Evolutionary conservation across 441 rosid genomes (phyloP), one percentile per base, ranked within the genome.

Genomic region (Pelargonium myrrhifolium): DNA sequence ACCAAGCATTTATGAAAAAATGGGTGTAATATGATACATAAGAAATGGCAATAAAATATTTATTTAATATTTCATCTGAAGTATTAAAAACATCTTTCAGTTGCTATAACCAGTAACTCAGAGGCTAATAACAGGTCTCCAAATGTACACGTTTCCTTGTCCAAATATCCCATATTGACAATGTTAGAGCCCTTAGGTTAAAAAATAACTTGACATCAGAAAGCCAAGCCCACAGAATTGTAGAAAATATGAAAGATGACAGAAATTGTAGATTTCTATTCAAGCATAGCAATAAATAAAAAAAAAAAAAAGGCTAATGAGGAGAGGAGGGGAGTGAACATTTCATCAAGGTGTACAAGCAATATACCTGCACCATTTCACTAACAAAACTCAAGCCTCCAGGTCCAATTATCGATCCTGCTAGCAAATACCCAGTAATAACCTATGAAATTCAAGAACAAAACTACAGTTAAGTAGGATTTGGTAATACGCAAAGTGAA

Each of bases 311-410:
- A n/a, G 15, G n/a, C 39, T 60, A 6, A 60, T 11, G 22, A 56
- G n/a, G 26, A 56, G 64, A 60, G 35, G 64, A 55, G 60, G 10
- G 12, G 24, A 55, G 60, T 55, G 60, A 55, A 55, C 26, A 17
- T 7, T 18, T 55, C 24, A 4, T 55, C 60, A 55, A 11, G 26
- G 71, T 58, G 69, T 55, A 45, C 66, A 64, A 65, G 74, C 60
- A 80, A 79, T 89, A 79, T 89, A 90, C 98, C 79, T 93, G 97
- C 76, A 90, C 97, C 97, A 93, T 85, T 83, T 93, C 98, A 77
- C 93, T 91, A 64, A 93, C 95, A 82, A 88, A 90, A 80, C 90
- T 89, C 62, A 93, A 86, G 61, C 98, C 98, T 65, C 98, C 96
- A 64, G 97, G 97, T 67, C 98, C 98, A 81, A 90, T 90, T 45